phyloP scores from a whole-genome alignment of 495 filamentous ascomycete species.

The Neurospora sp. region DNA sequence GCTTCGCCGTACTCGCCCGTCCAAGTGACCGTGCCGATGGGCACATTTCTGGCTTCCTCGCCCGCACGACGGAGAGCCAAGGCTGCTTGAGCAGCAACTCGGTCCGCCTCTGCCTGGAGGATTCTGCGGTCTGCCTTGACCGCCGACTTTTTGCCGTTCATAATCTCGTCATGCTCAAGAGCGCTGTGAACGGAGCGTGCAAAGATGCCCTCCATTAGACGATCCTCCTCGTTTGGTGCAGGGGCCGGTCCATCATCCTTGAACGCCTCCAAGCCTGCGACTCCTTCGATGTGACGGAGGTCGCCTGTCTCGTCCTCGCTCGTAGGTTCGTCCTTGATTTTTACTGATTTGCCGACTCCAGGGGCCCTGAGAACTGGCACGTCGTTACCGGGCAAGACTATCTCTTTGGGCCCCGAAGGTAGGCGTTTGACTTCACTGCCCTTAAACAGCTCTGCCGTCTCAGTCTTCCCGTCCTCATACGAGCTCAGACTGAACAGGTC shows the following conservation, averaged over 20 bases:
- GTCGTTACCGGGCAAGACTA: conserved; percentile 13
- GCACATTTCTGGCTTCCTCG: conserved; percentile 57
- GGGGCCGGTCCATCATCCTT: conserved; percentile 7
- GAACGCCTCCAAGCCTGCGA: conserved; percentile 26
- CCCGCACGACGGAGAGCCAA: conserved; percentile 61
- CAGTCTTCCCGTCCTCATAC: conserved; percentile 58
- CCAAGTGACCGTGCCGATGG: conserved; percentile 86
- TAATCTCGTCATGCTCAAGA: conserved; percentile 80
- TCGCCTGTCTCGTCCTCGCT: conserved; percentile 22
- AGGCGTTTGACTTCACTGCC: conserved; percentile 62
- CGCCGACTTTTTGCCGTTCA: conserved; percentile 50
- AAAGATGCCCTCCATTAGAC: conserved; percentile 81
- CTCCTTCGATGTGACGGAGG: conserved; percentile 26
- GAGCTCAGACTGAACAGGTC: conserved; percentile 79
- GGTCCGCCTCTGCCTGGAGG: conserved; percentile 70
- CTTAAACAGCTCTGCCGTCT: conserved; percentile 77
- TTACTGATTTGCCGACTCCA: background rate
- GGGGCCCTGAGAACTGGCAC: conserved; percentile 1
- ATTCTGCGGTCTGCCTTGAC: conserved; percentile 58
- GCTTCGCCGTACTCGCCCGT: conserved; percentile 72
- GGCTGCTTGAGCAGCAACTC: conserved; percentile 68
- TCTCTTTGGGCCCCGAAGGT: conserved; percentile 28
- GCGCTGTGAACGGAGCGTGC: conserved; percentile 73
- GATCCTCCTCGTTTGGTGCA: conserved; percentile 40
- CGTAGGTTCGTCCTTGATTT: conserved; percentile 1